Percentiles rank a stretch among this genome's conserved stretches.
These are phyloP conservation scores for Boletus pseudopeckii DNA, from an alignment of 768 basidiomycete genomes.

Conservation along the genomic window DNA sequence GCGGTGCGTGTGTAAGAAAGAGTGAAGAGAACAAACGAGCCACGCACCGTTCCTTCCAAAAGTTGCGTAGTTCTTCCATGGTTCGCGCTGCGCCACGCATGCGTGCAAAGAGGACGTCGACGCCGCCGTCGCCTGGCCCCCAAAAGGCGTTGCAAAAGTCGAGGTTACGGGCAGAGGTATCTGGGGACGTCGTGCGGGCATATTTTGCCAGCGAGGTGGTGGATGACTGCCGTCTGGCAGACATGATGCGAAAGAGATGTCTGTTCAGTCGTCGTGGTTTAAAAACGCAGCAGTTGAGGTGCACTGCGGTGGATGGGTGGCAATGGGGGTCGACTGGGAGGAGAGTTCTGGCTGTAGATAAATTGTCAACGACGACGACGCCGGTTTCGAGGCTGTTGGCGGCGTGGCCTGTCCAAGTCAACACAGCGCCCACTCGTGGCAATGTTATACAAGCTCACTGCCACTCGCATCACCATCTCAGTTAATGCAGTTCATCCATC, in stretches of 20 bases:
- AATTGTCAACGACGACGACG: neutral
- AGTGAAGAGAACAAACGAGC: neutral
- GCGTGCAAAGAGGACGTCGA: slow-evolving; percentile 85
- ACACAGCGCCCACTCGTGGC: slow-evolving; percentile 17
- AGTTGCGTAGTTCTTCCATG: slow-evolving; percentile 81
- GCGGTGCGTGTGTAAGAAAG: neutral
- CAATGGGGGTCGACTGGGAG: neutral
- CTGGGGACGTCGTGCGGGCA: slow-evolving; percentile 51
- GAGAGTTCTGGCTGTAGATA: neutral
- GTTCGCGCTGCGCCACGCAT: slow-evolving; percentile 85
- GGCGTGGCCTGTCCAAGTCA: slow-evolving; percentile 1
- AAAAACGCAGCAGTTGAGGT: slow-evolving; percentile 17
- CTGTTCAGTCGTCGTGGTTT: slow-evolving; percentile 13
- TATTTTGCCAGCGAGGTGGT: slow-evolving; percentile 76
- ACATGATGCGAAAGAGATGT: slow-evolving; percentile 41
- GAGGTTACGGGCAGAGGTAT: slow-evolving; percentile 46
- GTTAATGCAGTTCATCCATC: no score
- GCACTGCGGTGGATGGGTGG: slow-evolving; percentile 9
- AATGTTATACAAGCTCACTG: slow-evolving; percentile 1
- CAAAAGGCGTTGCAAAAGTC: slow-evolving; percentile 99
- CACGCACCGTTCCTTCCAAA: slow-evolving; percentile 92
- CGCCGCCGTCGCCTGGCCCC: slow-evolving; percentile 83
- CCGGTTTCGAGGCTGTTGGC: neutral
- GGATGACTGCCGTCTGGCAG: slow-evolving; percentile 76
- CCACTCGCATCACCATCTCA: neutral